phyloP scores from a whole-genome alignment of 352 stramenopile species.

The Pythium oligandrum region DNA sequence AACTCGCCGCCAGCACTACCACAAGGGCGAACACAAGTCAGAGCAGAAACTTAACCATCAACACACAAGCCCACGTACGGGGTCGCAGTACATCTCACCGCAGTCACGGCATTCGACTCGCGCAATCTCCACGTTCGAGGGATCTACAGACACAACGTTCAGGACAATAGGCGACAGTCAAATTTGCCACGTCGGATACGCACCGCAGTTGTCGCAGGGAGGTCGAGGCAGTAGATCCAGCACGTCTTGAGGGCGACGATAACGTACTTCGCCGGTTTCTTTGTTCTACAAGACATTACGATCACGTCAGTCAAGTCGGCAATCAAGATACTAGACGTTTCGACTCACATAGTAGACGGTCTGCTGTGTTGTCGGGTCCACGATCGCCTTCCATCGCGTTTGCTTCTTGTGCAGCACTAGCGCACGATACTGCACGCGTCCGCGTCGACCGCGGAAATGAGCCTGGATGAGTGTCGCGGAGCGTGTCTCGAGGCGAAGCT shows the following conservation, averaged over 20 bases:
- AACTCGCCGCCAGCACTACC: conserved; percentile 83
- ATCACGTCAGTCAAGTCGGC: conserved; percentile 4
- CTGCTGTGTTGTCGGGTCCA: conserved; percentile 40
- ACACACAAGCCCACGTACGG: conserved; percentile 24
- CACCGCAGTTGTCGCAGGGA: conserved; percentile 88
- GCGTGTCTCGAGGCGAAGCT: conserved; percentile 57
- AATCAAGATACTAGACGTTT: neutral
- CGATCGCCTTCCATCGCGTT: conserved; percentile 89
- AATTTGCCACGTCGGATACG: neutral
- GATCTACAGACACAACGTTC: conserved; percentile 8
- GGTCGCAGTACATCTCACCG: conserved; percentile 85
- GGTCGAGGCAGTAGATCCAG: conserved; percentile 88
- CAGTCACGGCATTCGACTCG: conserved; percentile 88
- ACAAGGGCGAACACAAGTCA: neutral
- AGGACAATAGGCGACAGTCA: conserved; percentile 3
- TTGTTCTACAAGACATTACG: conserved; percentile 61
- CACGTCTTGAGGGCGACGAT: conserved; percentile 87
- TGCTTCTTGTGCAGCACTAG: conserved; percentile 57
- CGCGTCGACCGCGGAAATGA: conserved; percentile 62
- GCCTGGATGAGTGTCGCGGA: conserved; percentile 75
- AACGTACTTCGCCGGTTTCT: conserved; percentile 89
- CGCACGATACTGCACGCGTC: conserved; percentile 52
- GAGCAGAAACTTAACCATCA: neutral
- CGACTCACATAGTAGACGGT: conserved; percentile 88
- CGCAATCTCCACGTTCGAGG: conserved; percentile 28